Conservation (phyloP, 1,284 basidiomycete genomes). For the Schizophyllum amplum region DNA sequence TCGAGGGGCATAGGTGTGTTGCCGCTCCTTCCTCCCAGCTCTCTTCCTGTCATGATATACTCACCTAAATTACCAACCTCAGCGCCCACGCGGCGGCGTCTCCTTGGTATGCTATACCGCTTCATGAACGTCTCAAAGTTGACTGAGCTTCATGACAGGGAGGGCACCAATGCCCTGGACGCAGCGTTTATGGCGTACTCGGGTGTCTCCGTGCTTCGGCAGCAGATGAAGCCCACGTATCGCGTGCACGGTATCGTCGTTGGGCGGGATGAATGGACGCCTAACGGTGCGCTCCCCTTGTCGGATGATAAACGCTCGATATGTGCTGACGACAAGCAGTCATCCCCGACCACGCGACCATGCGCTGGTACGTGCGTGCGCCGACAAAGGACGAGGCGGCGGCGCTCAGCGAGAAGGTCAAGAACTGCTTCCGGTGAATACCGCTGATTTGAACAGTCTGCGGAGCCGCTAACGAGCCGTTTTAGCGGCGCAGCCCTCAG, state of each 20-base stretch:
- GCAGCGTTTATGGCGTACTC: constrained; percentile 78
- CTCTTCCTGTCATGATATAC: background rate
- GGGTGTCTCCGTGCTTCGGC: constrained; percentile 61
- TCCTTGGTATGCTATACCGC: constrained; percentile 39
- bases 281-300: constrained; percentile 43
- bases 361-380: constrained; percentile 61
- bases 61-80: constrained; percentile 1
- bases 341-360: constrained; percentile 70
- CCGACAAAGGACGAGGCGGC: constrained; percentile 49
- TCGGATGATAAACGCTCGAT: background rate
- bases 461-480: constrained; percentile 2
- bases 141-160: constrained; percentile 34
- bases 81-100: constrained; percentile 70
- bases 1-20: constrained; percentile 56
- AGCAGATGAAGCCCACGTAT: constrained; percentile 15
- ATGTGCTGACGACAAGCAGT: constrained; percentile 36
- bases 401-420: constrained; percentile 39
- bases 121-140: background rate
- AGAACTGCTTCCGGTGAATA: constrained; percentile 51
- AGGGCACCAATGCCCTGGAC: constrained; percentile 79
- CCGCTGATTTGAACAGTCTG: background rate
- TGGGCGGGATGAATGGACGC: constrained; percentile 60
- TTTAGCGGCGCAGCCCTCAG: constrained; percentile 57
- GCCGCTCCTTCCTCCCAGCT: constrained; percentile 2
- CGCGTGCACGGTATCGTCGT: constrained; percentile 13